A percentile compares a stretch with the other conserved stretches of the same genome.
Conservation (phyloP, 1,284 basidiomycete species). For the Rhodotorula sp. region DNA sequence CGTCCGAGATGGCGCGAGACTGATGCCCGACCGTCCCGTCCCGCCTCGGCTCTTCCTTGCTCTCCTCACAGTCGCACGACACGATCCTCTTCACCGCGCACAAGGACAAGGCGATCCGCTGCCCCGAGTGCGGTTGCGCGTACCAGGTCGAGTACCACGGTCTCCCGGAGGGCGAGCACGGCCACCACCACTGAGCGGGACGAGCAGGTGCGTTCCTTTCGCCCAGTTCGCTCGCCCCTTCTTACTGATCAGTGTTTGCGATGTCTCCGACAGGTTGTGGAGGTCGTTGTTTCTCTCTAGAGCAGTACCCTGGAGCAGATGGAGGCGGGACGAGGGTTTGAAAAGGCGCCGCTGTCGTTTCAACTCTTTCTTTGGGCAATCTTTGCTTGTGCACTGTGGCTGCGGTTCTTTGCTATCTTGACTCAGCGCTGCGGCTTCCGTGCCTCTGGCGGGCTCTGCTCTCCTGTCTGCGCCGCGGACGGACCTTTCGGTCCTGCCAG, state of each 20-base stretch:
- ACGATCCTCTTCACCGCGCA: conserved; percentile 58
- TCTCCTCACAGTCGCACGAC: conserved; percentile 15
- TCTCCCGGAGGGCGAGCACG: conserved; percentile 29
- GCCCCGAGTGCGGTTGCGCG: conserved; percentile 75
- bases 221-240: too few relatives aligned
- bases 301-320: not conserved
- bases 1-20: not conserved
- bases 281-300: not conserved
- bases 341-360: not conserved
- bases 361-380: too few relatives aligned
- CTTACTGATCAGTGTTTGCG: too few relatives aligned
- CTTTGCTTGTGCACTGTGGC: too few relatives aligned
- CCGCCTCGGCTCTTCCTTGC: not conserved
- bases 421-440: too few relatives aligned
- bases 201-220: not conserved
- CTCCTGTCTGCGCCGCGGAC: too few relatives aligned
- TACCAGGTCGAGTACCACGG: conserved; percentile 48
- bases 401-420: too few relatives aligned
- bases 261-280: too few relatives aligned
- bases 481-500: too few relatives aligned
- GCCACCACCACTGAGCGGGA: conserved; percentile 41
- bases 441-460: too few relatives aligned
- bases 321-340: not conserved
- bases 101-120: conserved; percentile 67
- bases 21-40: not conserved